Percentiles rank a stretch among this genome's conserved stretches.
These are phyloP conservation scores for Phytophthora cajani DNA, from an alignment of 352 stramenopile genomes.

Conservation along the genomic window DNA sequence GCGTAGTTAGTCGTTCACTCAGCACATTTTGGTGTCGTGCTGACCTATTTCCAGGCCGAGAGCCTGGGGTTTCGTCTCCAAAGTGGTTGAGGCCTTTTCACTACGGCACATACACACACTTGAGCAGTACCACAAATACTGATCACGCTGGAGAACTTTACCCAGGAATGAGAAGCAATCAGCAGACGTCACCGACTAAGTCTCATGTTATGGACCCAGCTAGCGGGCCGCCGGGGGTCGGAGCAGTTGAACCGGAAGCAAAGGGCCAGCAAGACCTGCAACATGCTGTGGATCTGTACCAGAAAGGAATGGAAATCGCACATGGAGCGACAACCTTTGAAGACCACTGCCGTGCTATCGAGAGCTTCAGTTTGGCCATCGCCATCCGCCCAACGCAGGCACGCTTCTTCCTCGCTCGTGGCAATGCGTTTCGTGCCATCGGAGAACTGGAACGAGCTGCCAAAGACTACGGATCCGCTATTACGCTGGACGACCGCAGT, in stretches of 20 bases:
- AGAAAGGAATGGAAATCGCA: constrained; percentile 75
- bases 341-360: constrained; percentile 77
- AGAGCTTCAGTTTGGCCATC: constrained; percentile 79
- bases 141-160: background rate
- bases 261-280: constrained; percentile 78
- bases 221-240: constrained; percentile 1
- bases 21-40: constrained; percentile 22
- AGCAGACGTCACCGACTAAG: constrained; percentile 19
- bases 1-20: constrained; percentile 2
- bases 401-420: constrained; percentile 76
- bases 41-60: constrained; percentile 35
- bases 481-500: constrained; percentile 69
- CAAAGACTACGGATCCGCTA: constrained; percentile 64
- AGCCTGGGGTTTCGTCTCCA: constrained; percentile 23
- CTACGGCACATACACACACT: background rate
- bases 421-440: constrained; percentile 76
- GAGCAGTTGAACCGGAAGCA: constrained; percentile 36
- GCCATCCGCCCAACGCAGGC: constrained; percentile 71
- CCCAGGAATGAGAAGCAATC: constrained; percentile 26
- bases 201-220: background rate
- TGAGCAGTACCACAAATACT: background rate
- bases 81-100: constrained; percentile 8
- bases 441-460: constrained; percentile 71
- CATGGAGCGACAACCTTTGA: constrained; percentile 62
- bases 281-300: constrained; percentile 78